Evolutionary conservation across 2,329 filamentous ascomycete species (phyloP), one percentile per base, ranked within the genome.

Genomic region (Fusarium brachygibbosum): DNA sequence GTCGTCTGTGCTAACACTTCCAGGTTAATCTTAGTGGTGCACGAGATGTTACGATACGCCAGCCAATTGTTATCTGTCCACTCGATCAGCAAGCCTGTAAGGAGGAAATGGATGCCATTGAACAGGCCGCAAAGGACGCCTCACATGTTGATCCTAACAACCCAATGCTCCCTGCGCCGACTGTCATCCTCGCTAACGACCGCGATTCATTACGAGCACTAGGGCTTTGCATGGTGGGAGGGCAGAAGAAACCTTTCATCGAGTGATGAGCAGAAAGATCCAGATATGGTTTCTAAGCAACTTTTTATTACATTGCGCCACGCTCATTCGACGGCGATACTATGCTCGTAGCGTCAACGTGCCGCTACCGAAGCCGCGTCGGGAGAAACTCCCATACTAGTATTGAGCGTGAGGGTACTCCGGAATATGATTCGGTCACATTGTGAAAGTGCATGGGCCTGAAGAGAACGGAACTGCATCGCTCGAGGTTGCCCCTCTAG

Each of bases 91-190:
- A 97, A 71, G 93, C 91, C 17, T 99, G 96, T 82, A 98, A 97
- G 79, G 94, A 98, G 77, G 96, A 98, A 82, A 98, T 99, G 93
- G 94, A 97, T 75, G 94, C 94, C 37, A 98, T 99, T 68, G 94
- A 98, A 77, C 93, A 97, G 80, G 93, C 96, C 1, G 96, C 96
- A 42, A 95, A 94, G 79, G 95, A 98, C 73, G 95, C 96, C 3
- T 91, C 93, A 17, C 89, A 92, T 66, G 91, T 98, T 64, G 93
- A 95, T 72, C 91, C 91, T 1, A 92, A 96, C 66, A 93, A 97
- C 66, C 96, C 94, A 0, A 94, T 97, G 90, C 81, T 98, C n/a
- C 94, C 96, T 1, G 91, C 94, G 2, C 90, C 91, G 66, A 90
- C 88, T 10, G 96, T 99, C 67, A 88, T 98, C 60, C 85, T 92